Conservation (phyloP, 1,284 basidiomycete species). For the Puccinia horiana region DNA sequence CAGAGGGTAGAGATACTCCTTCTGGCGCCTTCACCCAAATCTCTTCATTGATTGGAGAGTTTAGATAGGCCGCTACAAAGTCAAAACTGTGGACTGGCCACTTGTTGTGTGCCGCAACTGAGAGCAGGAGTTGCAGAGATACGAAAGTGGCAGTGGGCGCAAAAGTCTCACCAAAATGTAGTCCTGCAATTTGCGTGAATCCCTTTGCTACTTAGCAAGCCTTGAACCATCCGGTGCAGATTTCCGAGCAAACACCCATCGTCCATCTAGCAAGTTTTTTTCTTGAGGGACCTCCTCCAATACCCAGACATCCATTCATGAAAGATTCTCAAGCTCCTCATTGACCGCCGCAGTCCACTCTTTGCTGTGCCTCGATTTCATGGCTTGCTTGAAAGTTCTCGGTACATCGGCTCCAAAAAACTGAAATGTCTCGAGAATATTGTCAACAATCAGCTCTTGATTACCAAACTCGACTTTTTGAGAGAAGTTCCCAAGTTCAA, state of each 20-base stretch:
- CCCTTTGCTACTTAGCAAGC: background rate
- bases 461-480: background rate
- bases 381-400: slow-evolving; percentile 1
- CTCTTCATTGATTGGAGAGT: slow-evolving; percentile 10
- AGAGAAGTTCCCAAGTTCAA: background rate
- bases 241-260: background rate
- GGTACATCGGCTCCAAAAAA: background rate
- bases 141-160: background rate
- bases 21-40: background rate
- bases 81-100: slow-evolving; percentile 18
- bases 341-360: background rate
- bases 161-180: slow-evolving; percentile 2
- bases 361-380: background rate
- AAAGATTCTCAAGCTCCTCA: background rate
- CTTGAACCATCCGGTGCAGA: background rate
- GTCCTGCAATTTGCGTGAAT: background rate
- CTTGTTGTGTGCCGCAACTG: background rate
- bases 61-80: slow-evolving; percentile 18
- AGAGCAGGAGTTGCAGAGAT: background rate
- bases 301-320: background rate
- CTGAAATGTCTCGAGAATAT: background rate
- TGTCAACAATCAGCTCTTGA: background rate
- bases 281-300: background rate
- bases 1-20: background rate
- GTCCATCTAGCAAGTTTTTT: background rate